These are phyloP conservation scores for Naganishia sp. DNA, from an alignment of 1,284 basidiomycete genomes.

Conservation along the genomic window DNA sequence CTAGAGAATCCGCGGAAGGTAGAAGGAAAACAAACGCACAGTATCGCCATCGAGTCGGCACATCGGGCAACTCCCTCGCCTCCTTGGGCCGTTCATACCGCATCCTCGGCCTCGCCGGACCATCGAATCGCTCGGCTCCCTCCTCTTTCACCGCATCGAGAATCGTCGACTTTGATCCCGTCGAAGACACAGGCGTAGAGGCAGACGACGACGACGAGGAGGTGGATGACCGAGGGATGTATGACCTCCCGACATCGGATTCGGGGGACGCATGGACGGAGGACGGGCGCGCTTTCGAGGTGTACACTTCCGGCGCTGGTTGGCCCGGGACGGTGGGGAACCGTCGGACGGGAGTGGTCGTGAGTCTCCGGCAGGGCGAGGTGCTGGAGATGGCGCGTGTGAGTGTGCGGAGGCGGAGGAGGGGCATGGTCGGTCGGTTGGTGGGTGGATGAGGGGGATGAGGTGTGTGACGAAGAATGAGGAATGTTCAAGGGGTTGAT, in stretches of 20 bases:
- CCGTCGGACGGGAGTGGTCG: neutral
- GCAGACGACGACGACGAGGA: neutral
- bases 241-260: neutral
- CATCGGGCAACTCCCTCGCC: conserved; percentile 43
- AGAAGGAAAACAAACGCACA: conserved; percentile 5
- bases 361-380: neutral
- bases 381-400: neutral
- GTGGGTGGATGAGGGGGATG: neutral
- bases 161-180: neutral
- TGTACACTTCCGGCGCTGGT: neutral
- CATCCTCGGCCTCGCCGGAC: conserved; percentile 47
- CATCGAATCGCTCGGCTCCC: conserved; percentile 37
- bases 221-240: neutral
- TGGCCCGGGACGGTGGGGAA: neutral
- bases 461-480: no score
- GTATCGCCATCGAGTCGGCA: conserved; percentile 37
- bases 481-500: no score
- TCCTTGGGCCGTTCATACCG: conserved; percentile 44
- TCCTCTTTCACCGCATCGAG: neutral
- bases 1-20: neutral
- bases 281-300: conserved; percentile 18
- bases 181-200: neutral
- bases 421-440: neutral
- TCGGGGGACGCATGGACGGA: conserved; percentile 1
- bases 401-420: neutral